These are phyloP conservation scores for Knufia petricola DNA, from an alignment of 2,329 filamentous ascomycete genomes.

Conservation along the genomic window DNA sequence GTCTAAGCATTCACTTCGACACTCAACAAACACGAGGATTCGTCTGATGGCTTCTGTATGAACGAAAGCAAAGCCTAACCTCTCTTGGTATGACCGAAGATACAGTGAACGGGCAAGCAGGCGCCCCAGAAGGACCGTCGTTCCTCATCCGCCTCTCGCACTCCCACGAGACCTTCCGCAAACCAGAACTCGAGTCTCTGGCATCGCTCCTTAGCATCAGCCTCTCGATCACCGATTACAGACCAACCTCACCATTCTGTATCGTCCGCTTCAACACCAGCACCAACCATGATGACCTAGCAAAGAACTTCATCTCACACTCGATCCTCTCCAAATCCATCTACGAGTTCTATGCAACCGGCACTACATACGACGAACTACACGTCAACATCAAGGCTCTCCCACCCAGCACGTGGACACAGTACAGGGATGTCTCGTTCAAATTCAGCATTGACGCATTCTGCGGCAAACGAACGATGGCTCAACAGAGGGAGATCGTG, in stretches of 20 bases:
- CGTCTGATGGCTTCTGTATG: no score
- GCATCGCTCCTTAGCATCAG: constrained; percentile 52
- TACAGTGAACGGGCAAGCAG: background rate
- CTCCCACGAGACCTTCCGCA: constrained; percentile 80
- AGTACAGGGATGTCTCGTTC: constrained; percentile 60
- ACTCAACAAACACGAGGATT: no score
- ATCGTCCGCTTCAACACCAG: constrained; percentile 50
- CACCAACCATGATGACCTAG: constrained; percentile 36
- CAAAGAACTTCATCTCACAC: constrained; percentile 58
- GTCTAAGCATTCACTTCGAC: no score
- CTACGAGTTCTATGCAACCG: constrained; percentile 80
- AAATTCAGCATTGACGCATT: constrained; percentile 79
- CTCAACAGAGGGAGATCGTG: constrained; percentile 63
- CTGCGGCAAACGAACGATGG: constrained; percentile 57
- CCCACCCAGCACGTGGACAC: constrained; percentile 56
- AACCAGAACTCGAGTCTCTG: constrained; percentile 72
- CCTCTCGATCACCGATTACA: constrained; percentile 66
- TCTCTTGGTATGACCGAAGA: background rate
- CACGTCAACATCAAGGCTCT: constrained; percentile 53
- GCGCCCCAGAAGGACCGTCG: background rate
- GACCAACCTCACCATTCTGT: constrained; percentile 70
- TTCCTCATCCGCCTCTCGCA: constrained; percentile 87
- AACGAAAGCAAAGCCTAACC: background rate
- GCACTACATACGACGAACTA: constrained; percentile 52
- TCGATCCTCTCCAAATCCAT: constrained; percentile 75